A percentile compares a stretch with the other conserved stretches of the same genome.
phyloP scores from a whole-genome alignment of 257 asterid species.

The Buddleja alternifolia region DNA sequence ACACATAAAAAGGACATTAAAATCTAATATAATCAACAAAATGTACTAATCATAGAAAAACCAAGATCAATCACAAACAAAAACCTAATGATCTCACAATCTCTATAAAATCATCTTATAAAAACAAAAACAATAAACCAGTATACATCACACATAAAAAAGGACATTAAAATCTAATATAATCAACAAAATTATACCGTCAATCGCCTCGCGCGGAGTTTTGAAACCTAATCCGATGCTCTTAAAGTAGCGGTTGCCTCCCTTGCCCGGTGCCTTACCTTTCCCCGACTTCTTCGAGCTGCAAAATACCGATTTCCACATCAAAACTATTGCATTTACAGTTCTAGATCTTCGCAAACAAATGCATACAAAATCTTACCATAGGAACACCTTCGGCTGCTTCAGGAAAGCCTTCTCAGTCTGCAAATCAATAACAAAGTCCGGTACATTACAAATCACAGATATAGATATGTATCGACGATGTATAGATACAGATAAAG shows the following conservation, averaged over 20 bases:
- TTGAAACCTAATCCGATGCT: conserved; percentile 51
- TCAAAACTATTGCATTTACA: neutral
- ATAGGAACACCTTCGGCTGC: conserved; percentile 43
- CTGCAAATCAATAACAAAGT: conserved; percentile 25
- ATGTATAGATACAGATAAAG: neutral
- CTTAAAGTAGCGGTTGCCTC: conserved; percentile 52
- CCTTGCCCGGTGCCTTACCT: conserved; percentile 55
- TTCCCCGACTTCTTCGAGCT: conserved; percentile 55
- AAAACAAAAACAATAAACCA: neutral
- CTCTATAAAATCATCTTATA: neutral
- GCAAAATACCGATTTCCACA: neutral
- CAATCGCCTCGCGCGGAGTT: conserved; percentile 48
- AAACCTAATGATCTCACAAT: neutral
- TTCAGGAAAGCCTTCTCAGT: conserved; percentile 43
- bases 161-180: neutral
- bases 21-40: too few species aligned
- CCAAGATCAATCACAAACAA: neutral
- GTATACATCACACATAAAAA: neutral
- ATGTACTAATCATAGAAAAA: neutral
- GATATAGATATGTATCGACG: neutral
- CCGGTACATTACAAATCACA: neutral
- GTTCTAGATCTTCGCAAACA: neutral
- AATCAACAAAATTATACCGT: conserved; percentile 23
- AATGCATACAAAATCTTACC: conserved; percentile 27
- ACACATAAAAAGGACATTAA: too few species aligned